These are phyloP conservation scores for Nakataea oryzae DNA, from an alignment of 2,329 filamentous ascomycete species.

Conservation along the genomic window DNA sequence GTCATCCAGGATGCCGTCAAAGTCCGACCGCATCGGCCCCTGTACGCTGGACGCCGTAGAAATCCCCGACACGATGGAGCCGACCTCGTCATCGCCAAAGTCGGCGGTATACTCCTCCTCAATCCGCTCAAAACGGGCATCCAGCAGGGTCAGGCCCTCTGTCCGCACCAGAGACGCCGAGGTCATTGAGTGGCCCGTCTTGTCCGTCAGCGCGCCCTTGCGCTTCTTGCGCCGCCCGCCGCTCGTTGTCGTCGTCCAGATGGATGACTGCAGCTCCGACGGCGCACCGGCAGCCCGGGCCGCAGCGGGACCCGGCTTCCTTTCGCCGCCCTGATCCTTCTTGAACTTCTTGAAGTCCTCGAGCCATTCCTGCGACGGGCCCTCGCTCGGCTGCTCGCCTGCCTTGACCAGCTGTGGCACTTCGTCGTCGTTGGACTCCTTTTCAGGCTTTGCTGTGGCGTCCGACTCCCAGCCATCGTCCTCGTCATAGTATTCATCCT, in stretches of 20 bases:
- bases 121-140: conserved; percentile 84
- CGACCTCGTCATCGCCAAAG: conserved; percentile 29
- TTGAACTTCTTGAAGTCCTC: conserved; percentile 93
- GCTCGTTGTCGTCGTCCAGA: conserved; percentile 66
- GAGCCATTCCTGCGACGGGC: conserved; percentile 72
- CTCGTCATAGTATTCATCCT: conserved; percentile 48
- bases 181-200: conserved; percentile 90
- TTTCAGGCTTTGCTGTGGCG: conserved; percentile 69
- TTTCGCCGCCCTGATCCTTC: conserved; percentile 52
- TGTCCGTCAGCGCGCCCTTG: conserved; percentile 84
- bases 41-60: conserved; percentile 56
- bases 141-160: conserved; percentile 74
- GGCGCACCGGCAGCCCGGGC: conserved; percentile 14
- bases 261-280: conserved; percentile 58
- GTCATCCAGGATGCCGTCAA: conserved; percentile 85
- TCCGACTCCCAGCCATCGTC: conserved; percentile 95
- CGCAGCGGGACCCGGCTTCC: conserved; percentile 15
- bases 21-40: conserved; percentile 64
- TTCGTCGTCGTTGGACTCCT: conserved; percentile 39
- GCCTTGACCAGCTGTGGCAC: conserved; percentile 37
- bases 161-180: conserved; percentile 92
- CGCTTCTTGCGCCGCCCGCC: conserved; percentile 85
- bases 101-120: conserved; percentile 62
- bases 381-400: conserved; percentile 39
- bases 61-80: conserved; percentile 44